Conservation (phyloP, 2,329 filamentous ascomycete genomes). For the Massarina eburnea region DNA sequence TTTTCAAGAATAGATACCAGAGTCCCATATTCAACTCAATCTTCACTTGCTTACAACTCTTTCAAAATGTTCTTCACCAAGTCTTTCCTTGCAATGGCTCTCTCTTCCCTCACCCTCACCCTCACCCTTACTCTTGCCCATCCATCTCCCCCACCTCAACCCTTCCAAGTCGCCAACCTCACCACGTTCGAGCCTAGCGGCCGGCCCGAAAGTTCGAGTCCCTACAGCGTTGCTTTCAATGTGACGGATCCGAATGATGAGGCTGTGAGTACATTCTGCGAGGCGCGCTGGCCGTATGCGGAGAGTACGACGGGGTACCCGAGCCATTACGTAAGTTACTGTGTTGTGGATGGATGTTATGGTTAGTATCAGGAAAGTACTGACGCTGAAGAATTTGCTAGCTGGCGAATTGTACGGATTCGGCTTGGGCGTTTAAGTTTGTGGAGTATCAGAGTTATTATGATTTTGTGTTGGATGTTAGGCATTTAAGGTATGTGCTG, state of each 20-base stretch:
- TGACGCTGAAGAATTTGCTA: neutral
- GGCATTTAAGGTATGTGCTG: slow-evolving; percentile 10
- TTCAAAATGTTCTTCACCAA: neutral
- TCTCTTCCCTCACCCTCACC: slow-evolving; percentile 5
- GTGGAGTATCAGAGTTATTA: slow-evolving; percentile 9
- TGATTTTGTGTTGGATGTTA: slow-evolving; percentile 16
- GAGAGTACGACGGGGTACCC: slow-evolving; percentile 10
- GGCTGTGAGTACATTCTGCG: slow-evolving; percentile 6
- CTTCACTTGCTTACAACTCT: neutral
- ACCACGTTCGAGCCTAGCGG: slow-evolving; percentile 15
- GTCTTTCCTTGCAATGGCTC: slow-evolving; percentile 1
- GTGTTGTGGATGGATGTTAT: neutral
- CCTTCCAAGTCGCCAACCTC: slow-evolving; percentile 18
- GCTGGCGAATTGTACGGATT: slow-evolving; percentile 10
- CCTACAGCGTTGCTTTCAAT: slow-evolving; percentile 14
- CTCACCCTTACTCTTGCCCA: slow-evolving; percentile 3
- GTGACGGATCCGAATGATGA: slow-evolving; percentile 12
- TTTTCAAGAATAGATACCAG: neutral
- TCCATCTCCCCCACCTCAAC: neutral
- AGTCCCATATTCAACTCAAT: neutral
- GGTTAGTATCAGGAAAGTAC: neutral
- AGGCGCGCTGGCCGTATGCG: slow-evolving; percentile 9
- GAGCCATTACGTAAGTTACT: slow-evolving; percentile 3
- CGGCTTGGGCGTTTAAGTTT: slow-evolving; percentile 14
- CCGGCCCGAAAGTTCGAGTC: slow-evolving; percentile 6